Conservation (phyloP, 1,139 yeast species). For the Arxiozyma slooffiae region DNA sequence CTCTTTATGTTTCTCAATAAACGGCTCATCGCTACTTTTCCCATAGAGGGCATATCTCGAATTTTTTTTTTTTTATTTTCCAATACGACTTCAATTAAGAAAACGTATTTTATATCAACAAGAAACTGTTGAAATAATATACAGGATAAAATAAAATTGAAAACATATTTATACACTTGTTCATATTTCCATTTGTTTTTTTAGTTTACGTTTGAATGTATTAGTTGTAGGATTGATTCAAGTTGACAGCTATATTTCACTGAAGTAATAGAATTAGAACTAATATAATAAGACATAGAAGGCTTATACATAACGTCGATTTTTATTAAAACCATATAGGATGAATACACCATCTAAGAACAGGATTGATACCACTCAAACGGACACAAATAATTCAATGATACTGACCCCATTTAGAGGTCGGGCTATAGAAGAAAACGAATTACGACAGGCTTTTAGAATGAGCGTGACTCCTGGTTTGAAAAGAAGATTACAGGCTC, state of each 20-base stretch:
- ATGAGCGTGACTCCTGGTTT: constrained; percentile 20
- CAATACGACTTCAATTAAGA: neutral
- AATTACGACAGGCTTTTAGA: constrained; percentile 12
- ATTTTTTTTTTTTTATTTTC: no score
- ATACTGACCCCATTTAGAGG: constrained; percentile 20
- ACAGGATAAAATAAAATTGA: no score
- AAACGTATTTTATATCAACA: neutral
- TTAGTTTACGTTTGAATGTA: neutral
- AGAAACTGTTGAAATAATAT: no score
- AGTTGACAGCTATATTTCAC: no score
- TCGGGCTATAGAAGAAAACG: constrained; percentile 17
- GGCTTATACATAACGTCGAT: neutral
- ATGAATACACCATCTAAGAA: constrained; percentile 1
- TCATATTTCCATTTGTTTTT: no score
- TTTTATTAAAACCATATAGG: neutral
- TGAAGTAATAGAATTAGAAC: neutral
- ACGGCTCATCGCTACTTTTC: neutral
- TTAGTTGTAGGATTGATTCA: neutral
- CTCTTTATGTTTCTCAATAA: neutral
- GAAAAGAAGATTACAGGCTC: constrained; percentile 10
- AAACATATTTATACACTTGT: neutral
- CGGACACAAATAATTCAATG: constrained; percentile 1
- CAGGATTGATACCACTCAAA: neutral
- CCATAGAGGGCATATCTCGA: neutral
- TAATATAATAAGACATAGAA: no score